Conservation (phyloP, 441 rosid species). For the Populus hybrid region DNA sequence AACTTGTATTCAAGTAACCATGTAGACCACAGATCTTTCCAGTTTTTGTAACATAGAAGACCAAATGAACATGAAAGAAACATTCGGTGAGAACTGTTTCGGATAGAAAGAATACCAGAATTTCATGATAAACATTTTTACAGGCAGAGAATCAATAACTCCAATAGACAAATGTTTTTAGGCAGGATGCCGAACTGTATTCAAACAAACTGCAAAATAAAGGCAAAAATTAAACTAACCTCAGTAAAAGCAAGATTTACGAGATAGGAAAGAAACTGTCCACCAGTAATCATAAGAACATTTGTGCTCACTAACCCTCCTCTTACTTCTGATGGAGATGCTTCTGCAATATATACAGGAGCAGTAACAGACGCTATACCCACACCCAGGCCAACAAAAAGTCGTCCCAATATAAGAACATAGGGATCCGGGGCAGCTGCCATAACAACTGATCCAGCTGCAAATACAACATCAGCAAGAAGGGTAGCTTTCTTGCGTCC, state of each 20-base stretch:
- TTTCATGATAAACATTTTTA: neutral
- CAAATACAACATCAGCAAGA: constrained; percentile 69
- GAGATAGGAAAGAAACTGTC: constrained; percentile 89
- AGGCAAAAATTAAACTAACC: constrained; percentile 46
- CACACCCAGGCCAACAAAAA: constrained; percentile 82
- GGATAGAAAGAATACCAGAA: neutral
- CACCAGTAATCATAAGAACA: constrained; percentile 92
- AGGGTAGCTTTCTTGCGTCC: constrained; percentile 93
- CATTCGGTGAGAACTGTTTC: neutral
- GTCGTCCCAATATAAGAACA: constrained; percentile 71
- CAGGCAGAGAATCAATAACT: neutral
- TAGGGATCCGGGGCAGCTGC: constrained; percentile 86
- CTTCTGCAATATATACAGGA: constrained; percentile 94
- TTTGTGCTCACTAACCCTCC: constrained; percentile 96
- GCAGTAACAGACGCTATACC: constrained; percentile 94
- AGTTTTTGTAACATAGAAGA: neutral
- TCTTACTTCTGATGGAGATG: constrained; percentile 90
- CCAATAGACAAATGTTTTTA: constrained; percentile 1
- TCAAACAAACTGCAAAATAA: neutral
- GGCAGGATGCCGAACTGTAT: neutral
- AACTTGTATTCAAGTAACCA: neutral
- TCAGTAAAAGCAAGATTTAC: constrained; percentile 86
- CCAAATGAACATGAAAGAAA: neutral
- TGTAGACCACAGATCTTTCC: neutral
- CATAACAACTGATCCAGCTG: constrained; percentile 74